Conservation (phyloP, 2,329 filamentous ascomycete genomes). For the Colletotrichum somersetense region DNA sequence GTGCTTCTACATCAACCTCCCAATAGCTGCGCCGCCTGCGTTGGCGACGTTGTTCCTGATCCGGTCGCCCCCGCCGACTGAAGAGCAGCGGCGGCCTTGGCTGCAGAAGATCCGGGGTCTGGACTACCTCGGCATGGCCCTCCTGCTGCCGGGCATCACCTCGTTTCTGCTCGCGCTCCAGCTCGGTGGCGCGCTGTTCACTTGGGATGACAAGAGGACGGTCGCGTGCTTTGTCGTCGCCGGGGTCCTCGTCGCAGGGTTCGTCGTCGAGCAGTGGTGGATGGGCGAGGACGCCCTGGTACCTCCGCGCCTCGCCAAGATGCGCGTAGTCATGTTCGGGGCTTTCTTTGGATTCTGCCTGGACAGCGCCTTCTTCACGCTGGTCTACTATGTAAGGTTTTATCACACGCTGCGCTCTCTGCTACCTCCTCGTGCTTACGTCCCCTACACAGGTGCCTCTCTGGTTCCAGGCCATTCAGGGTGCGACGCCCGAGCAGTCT, state of each 20-base stretch:
- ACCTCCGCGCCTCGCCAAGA: constrained; percentile 51
- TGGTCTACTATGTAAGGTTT: constrained; percentile 31
- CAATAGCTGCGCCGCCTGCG: constrained; percentile 45
- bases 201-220: constrained; percentile 50
- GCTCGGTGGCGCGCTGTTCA: constrained; percentile 53
- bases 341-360: constrained; percentile 45
- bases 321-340: constrained; percentile 48
- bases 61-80: constrained; percentile 30
- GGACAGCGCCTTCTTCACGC: constrained; percentile 32
- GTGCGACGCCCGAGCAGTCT: constrained; percentile 48
- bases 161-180: constrained; percentile 60
- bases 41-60: constrained; percentile 47
- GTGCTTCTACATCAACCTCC: constrained; percentile 49
- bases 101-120: constrained; percentile 39
- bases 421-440: neutral
- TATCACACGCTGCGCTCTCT: neutral
- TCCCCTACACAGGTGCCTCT: constrained; percentile 45
- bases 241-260: constrained; percentile 47
- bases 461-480: constrained; percentile 53
- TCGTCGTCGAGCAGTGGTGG: constrained; percentile 51
- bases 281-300: constrained; percentile 52
- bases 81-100: constrained; percentile 33
- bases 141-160: constrained; percentile 46
- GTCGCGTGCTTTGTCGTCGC: constrained; percentile 47
- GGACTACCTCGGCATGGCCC: constrained; percentile 44